These are phyloP conservation scores for Pichia sp. DNA, from an alignment of 1,139 yeast species.

Conservation along the genomic window DNA sequence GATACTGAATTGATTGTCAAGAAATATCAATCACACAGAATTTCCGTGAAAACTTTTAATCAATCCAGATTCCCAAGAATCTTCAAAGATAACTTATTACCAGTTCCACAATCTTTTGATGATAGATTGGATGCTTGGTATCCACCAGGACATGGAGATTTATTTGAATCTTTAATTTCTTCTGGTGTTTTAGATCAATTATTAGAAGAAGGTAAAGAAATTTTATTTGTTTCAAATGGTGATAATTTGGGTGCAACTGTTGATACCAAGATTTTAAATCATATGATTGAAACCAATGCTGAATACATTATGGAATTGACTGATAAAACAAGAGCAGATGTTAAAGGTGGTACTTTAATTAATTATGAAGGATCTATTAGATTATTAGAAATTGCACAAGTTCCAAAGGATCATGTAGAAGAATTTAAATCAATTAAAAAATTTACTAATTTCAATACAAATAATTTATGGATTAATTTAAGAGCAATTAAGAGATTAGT, in stretches of 20 bases:
- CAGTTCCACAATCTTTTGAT: constrained; percentile 74
- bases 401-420: constrained; percentile 97
- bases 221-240: constrained; percentile 93
- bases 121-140: constrained; percentile 85
- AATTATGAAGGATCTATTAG: constrained; percentile 94
- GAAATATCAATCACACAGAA: constrained; percentile 95
- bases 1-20: constrained; percentile 94
- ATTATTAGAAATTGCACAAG: constrained; percentile 95
- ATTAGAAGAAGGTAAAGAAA: constrained; percentile 89
- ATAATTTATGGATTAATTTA: constrained; percentile 94
- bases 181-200: constrained; percentile 90
- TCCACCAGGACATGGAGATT: constrained; percentile 99
- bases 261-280: constrained; percentile 81
- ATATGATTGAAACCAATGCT: constrained; percentile 85
- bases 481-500: constrained; percentile 90
- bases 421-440: constrained; percentile 97
- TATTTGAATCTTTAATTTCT: constrained; percentile 82
- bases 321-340: constrained; percentile 98
- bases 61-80: constrained; percentile 97
- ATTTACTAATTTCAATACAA: constrained; percentile 96
- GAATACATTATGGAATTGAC: constrained; percentile 98
- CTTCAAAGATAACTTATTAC: constrained; percentile 86
- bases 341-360: constrained; percentile 97
- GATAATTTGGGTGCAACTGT: constrained; percentile 98
- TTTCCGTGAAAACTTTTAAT: constrained; percentile 91